Conservation (phyloP, 2,329 filamentous ascomycete species). For the Claviceps quebecensis region DNA sequence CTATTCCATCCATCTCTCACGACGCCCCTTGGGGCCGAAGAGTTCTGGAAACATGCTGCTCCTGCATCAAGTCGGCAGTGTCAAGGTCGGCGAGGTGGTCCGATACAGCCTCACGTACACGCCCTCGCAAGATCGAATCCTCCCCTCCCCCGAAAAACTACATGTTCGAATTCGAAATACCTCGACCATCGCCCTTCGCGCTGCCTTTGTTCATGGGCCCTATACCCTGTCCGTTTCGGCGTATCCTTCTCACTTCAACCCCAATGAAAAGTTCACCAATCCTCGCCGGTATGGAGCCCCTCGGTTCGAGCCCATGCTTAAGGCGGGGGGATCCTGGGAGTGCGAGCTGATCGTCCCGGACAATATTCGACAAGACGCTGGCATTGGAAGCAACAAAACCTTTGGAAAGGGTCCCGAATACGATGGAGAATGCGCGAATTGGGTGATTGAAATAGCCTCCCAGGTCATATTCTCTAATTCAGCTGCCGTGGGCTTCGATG, state of each 20-base stretch:
- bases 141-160: slow-evolving; percentile 69
- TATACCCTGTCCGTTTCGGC: slow-evolving; percentile 82
- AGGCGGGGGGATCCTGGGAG: slow-evolving; percentile 79
- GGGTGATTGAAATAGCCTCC: slow-evolving; percentile 83
- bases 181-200: slow-evolving; percentile 76
- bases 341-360: slow-evolving; percentile 70
- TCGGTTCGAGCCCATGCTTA: slow-evolving; percentile 91
- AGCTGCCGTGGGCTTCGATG: slow-evolving; percentile 75
- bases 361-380: slow-evolving; percentile 53
- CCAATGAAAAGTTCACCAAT: slow-evolving; percentile 62
- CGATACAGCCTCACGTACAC: slow-evolving; percentile 89
- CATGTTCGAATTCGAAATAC: slow-evolving; percentile 86
- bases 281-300: slow-evolving; percentile 62
- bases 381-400: slow-evolving; percentile 27
- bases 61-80: slow-evolving; percentile 76
- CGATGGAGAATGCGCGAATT: slow-evolving; percentile 50
- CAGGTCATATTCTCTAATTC: slow-evolving; percentile 90
- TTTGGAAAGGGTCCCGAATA: slow-evolving; percentile 32
- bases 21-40: not conserved
- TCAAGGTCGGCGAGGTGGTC: slow-evolving; percentile 89
- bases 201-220: slow-evolving; percentile 90
- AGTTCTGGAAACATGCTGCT: slow-evolving; percentile 53
- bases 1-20: not conserved
- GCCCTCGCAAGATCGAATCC: slow-evolving; percentile 74
- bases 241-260: slow-evolving; percentile 71